Percentiles rank a stretch among this genome's conserved stretches.
These are phyloP conservation scores for Rhododendron simsii DNA, from an alignment of 148 eudicot species.

Conservation along the genomic window DNA sequence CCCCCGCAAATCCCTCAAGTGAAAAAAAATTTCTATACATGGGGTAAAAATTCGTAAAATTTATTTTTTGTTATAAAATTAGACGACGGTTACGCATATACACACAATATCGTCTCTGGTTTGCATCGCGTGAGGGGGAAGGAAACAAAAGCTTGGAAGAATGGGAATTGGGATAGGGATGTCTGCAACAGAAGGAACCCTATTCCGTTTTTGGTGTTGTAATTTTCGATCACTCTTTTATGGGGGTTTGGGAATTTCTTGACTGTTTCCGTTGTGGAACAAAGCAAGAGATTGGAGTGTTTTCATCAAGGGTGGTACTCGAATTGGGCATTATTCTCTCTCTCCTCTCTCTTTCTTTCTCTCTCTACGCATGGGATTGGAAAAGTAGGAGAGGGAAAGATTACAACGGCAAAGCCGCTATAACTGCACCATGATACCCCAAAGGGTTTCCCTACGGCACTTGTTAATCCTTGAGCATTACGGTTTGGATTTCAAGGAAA, in stretches of 20 bases:
- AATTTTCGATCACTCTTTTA: neutral
- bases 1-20: too few species aligned
- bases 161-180: constrained; percentile 4
- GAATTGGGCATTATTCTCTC: neutral
- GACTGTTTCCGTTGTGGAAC: neutral
- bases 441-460: neutral
- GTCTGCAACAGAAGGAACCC: neutral
- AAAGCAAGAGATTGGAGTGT: constrained; percentile 5
- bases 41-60: too few species aligned
- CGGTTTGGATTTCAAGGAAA: too few species aligned
- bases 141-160: neutral
- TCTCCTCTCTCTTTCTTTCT: neutral
- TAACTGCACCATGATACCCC: neutral
- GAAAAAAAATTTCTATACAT: too few species aligned
- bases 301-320: neutral
- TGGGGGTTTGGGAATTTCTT: neutral
- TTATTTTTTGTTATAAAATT: too few species aligned
- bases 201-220: neutral
- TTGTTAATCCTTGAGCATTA: neutral
- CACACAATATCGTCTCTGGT: too few species aligned
- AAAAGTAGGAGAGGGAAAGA: constrained; percentile 2
- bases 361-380: neutral
- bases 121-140: neutral
- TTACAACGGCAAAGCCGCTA: constrained; percentile 2
- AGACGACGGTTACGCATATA: too few species aligned